Base-by-base conservation (phyloP, 2,329 filamentous ascomycete species). In the Colletotrichum lindemuthianum region DNA sequence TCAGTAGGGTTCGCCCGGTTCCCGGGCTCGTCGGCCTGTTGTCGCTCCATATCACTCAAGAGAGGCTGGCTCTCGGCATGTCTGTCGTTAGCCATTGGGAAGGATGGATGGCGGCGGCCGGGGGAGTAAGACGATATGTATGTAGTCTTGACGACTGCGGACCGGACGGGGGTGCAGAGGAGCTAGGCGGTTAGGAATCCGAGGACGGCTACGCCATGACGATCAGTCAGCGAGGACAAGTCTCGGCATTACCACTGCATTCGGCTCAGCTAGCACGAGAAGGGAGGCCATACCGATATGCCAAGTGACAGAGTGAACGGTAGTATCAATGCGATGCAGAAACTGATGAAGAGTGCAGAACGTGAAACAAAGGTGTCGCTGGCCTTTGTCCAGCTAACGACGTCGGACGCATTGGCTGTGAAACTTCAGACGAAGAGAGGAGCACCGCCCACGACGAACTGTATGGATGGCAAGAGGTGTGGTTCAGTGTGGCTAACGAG, bases 61-160 rank as follows among this genome's bases (percentile, higher is more conserved):
- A 80, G 76, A 63, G 77, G 78, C 70, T 76, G 73, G 56, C 67
- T 71, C 69, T 81, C 77, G 68, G 74, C 76, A 60, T 74, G 69
- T 56, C 72, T 68, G 63, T 69, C 65, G 41, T 68, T 69, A 67
- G 72, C 70, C 77, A 78, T 79, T 59, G 60, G 69, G 63, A 8
- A 33, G 36, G 39, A 34, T 33, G 36, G 12, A 45, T 33, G 58
- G 53, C n/a, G 12, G 43, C 45, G 33, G 56, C 32, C 45, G 47
- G 58, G 39, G 34, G n/a, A n/a, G 55, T 44, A 39, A 49, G 55
- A 55, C 39, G 63, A 61, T 65, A 66, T 63, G 63, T 65, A 66
- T 63, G 63, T 66, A 66, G 58, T 60, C 33, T 40, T 47, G 41
- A 43, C 51, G 47, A 50, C 52, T 65, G 63, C 49, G 43, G 50